Percentiles rank a stretch among this genome's conserved stretches.
Evolutionary conservation across 768 basidiomycete genomes (phyloP).

Genomic region (Mycena filopes): DNA sequence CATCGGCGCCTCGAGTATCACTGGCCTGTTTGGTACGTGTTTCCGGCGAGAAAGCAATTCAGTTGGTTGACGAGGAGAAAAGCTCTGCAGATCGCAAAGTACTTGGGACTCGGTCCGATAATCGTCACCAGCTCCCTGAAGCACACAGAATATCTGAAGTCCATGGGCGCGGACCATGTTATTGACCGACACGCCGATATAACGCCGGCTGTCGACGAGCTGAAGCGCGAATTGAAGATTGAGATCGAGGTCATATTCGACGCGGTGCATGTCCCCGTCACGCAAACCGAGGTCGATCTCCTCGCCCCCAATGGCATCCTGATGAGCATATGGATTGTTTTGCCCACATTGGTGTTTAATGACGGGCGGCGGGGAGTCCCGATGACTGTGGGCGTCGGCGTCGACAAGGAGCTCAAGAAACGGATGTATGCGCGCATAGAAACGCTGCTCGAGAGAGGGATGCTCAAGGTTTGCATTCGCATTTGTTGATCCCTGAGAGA

Average conservation of each 20-base stretch:
- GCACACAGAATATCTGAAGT: slow-evolving; percentile 44
- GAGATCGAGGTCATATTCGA: not conserved
- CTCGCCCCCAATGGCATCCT: not conserved
- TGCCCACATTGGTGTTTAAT: not conserved
- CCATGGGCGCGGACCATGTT: slow-evolving; percentile 53
- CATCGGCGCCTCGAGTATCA: not conserved
- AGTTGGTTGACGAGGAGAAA: slow-evolving; percentile 18
- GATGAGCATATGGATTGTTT: not conserved
- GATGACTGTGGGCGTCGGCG: not conserved
- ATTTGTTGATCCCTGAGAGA: too few species aligned
- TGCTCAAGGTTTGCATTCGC: not conserved
- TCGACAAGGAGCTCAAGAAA: not conserved
- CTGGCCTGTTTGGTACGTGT: slow-evolving; percentile 24
- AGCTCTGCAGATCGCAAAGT: slow-evolving; percentile 53
- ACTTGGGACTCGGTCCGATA: slow-evolving; percentile 54
- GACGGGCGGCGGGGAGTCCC: not conserved
- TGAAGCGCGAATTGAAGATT: not conserved
- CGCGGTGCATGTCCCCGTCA: not conserved
- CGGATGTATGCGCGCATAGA: slow-evolving; percentile 7
- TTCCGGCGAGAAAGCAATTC: slow-evolving; percentile 42
- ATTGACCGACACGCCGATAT: slow-evolving; percentile 40
- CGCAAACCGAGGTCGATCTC: not conserved
- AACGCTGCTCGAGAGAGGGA: not conserved
- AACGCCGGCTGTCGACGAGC: not conserved
- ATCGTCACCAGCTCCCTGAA: slow-evolving; percentile 50